Evolutionary conservation across 208 protist genomes (phyloP).

Genomic region (Trypanosoma mega): DNA sequence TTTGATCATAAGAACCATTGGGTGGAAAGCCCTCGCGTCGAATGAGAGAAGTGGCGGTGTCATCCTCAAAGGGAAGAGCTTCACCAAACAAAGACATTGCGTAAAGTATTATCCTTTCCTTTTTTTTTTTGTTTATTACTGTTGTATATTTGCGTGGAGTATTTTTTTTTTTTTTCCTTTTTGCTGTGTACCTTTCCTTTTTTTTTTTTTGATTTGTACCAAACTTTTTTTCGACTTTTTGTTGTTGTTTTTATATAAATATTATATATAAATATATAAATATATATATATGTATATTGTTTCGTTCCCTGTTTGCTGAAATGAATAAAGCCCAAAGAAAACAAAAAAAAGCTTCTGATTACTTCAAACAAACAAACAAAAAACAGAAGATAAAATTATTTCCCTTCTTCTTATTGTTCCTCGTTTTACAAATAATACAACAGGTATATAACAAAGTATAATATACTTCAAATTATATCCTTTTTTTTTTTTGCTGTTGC

Average conservation of each 20-base stretch:
- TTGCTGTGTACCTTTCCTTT: conserved; percentile 1
- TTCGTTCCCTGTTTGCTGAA: too few relatives aligned
- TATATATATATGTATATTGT: neutral
- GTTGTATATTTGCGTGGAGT: conserved; percentile 2
- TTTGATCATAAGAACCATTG: conserved; percentile 74
- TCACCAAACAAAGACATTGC: conserved; percentile 87
- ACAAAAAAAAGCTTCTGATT: too few relatives aligned
- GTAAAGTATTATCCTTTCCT: neutral
- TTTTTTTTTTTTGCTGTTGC: neutral
- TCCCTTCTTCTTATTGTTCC: too few relatives aligned
- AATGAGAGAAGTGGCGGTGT: conserved; percentile 86
- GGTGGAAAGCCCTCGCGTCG: conserved; percentile 81
- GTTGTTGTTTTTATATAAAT: neutral
- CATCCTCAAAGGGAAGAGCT: conserved; percentile 82
- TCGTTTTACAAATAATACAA: too few relatives aligned
- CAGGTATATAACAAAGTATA: too few relatives aligned
- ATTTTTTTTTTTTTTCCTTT: conserved; percentile 16
- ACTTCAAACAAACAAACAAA: too few relatives aligned
- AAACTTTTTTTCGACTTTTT: neutral
- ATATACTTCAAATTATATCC: neutral
- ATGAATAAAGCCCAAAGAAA: too few relatives aligned
- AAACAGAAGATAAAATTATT: too few relatives aligned
- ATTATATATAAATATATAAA: neutral
- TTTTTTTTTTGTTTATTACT: conserved; percentile 14
- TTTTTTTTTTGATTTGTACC: neutral